These are phyloP conservation scores for Acacia melanoxylon DNA, from an alignment of 306 rosid species.

Conservation along the genomic window DNA sequence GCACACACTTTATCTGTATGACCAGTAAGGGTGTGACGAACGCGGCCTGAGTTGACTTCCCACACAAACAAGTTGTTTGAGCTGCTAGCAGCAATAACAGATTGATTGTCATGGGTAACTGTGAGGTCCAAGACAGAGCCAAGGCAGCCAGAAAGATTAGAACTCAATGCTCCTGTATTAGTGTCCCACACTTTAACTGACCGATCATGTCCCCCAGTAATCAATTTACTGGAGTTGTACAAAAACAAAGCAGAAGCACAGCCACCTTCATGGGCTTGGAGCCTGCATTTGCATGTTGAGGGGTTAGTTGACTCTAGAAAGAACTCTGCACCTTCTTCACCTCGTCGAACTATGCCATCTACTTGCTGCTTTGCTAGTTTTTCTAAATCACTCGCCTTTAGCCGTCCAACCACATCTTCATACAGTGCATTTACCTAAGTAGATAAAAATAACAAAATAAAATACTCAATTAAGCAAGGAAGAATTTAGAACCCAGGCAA, in stretches of 20 bases:
- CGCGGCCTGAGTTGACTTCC: conserved; percentile 83
- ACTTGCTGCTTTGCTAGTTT: conserved; percentile 91
- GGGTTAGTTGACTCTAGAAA: conserved; percentile 75
- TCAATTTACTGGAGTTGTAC: conserved; percentile 71
- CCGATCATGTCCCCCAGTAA: conserved; percentile 94
- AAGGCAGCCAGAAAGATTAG: conserved; percentile 79
- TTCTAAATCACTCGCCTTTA: conserved; percentile 86
- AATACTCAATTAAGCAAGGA: conserved; percentile 11
- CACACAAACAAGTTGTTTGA: conserved; percentile 88
- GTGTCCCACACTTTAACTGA: conserved; percentile 90
- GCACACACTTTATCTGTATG: conserved; percentile 96
- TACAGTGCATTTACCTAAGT: conserved; percentile 86
- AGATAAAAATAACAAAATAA: conserved; percentile 13
- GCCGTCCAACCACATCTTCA: conserved; percentile 75
- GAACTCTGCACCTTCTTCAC: conserved; percentile 95
- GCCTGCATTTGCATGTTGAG: conserved; percentile 66
- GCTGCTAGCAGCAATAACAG: conserved; percentile 97
- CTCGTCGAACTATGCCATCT: conserved; percentile 97
- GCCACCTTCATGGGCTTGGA: conserved; percentile 91
- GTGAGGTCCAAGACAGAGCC: conserved; percentile 93
- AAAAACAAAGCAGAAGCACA: conserved; percentile 85
- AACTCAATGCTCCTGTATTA: conserved; percentile 63
- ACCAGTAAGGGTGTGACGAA: conserved; percentile 88
- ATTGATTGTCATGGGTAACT: conserved; percentile 80
- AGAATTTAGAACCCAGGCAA: background rate